Evolutionary conservation across 192 early-diverging fungal genomes (phyloP).

Genomic region (Backusella circina): DNA sequence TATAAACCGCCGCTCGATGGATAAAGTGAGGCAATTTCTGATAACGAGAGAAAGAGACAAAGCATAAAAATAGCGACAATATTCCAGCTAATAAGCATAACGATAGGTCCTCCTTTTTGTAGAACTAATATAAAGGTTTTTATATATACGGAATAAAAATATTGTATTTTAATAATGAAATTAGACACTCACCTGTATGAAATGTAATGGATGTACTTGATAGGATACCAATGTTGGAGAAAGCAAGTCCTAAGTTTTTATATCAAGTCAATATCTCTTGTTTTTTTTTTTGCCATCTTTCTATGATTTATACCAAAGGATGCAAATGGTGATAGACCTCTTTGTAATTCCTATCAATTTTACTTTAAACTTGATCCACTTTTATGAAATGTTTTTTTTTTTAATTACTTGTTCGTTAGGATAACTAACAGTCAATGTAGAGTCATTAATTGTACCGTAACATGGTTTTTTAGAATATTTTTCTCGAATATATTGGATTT

Average conservation of each 20-base stretch:
- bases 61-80: slow-evolving; percentile 29
- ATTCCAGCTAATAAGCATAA: slow-evolving; percentile 33
- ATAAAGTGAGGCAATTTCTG: slow-evolving; percentile 29
- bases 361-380: not conserved
- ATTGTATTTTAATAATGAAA: not conserved
- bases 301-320: slow-evolving; percentile 16
- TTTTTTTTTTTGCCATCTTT: not conserved
- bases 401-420: not conserved
- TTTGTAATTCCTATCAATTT: slow-evolving; percentile 1
- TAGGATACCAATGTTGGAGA: slow-evolving; percentile 32
- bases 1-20: slow-evolving; percentile 28
- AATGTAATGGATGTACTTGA: slow-evolving; percentile 27
- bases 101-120: slow-evolving; percentile 26
- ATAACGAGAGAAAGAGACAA: slow-evolving; percentile 28
- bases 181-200: slow-evolving; percentile 13
- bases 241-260: slow-evolving; percentile 19
- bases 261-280: not conserved
- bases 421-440: not conserved
- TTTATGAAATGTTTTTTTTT: not conserved
- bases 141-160: not conserved
- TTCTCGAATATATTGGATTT: not conserved
- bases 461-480: not conserved
- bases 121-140: slow-evolving; percentile 4
- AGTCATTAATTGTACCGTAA: not conserved
- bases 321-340: slow-evolving; percentile 17